Evolutionary conservation across 2,329 filamentous ascomycete genomes (phyloP).

Genomic region (Shiraia bambusicola): DNA sequence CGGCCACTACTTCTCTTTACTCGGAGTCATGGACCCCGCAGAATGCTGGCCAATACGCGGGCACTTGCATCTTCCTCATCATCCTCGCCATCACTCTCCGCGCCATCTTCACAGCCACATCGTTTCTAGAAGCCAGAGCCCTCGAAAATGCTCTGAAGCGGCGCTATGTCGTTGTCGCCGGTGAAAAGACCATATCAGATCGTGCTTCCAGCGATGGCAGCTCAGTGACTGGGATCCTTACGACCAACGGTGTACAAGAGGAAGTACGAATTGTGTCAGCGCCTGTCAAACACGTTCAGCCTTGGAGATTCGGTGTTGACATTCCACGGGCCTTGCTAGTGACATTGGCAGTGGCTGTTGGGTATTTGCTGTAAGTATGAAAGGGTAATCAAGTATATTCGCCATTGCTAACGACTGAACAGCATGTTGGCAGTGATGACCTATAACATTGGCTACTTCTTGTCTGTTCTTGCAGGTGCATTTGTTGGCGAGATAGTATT

Average conservation of each 20-base stretch:
- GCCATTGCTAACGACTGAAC: constrained; percentile 20
- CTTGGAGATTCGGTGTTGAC: constrained; percentile 82
- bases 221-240: constrained; percentile 66
- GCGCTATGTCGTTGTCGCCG: constrained; percentile 74
- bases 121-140: constrained; percentile 65
- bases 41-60: constrained; percentile 73
- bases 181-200: constrained; percentile 61
- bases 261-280: constrained; percentile 71
- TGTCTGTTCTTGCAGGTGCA: constrained; percentile 73
- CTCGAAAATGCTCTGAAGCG: constrained; percentile 70
- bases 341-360: constrained; percentile 71
- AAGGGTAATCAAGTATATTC: neutral
- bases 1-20: constrained; percentile 64
- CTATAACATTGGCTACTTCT: constrained; percentile 81
- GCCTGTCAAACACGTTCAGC: constrained; percentile 56
- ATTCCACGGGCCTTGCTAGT: constrained; percentile 70
- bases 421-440: constrained; percentile 95
- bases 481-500: constrained; percentile 85
- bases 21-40: constrained; percentile 72
- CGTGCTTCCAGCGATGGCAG: constrained; percentile 56
- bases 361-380: constrained; percentile 77
- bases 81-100: constrained; percentile 71
- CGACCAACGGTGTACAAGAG: constrained; percentile 78
- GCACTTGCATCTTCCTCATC: constrained; percentile 89
- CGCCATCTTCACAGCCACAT: constrained; percentile 69